These are phyloP conservation scores for Lipomyces spencermartinsiae DNA, from an alignment of 805 yeast species.

Conservation along the genomic window DNA sequence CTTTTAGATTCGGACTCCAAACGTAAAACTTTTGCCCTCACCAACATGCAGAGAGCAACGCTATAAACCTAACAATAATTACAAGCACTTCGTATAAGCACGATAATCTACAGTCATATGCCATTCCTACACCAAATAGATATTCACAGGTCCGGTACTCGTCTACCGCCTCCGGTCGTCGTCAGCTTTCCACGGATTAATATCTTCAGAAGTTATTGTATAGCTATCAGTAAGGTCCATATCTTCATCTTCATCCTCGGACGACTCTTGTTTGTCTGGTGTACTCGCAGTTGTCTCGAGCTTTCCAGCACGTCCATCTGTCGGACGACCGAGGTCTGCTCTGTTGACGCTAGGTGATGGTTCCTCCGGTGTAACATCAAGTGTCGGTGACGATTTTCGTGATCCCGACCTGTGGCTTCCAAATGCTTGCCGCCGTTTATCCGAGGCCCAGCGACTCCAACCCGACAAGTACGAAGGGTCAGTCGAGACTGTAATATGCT, in stretches of 20 bases:
- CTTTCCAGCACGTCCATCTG: neutral
- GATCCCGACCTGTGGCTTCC: constrained; percentile 7
- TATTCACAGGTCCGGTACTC: neutral
- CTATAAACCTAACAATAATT: neutral
- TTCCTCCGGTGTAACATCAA: neutral
- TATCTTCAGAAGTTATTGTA: constrained; percentile 16
- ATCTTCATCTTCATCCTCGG: constrained; percentile 33
- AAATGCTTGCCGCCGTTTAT: constrained; percentile 31
- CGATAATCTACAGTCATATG: neutral
- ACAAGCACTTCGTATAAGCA: neutral
- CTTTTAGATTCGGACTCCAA: neutral
- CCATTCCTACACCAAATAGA: neutral
- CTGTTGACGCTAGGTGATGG: neutral
- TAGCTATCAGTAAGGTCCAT: constrained; percentile 12
- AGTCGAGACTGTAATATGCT: constrained; percentile 20
- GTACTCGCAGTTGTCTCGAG: constrained; percentile 6
- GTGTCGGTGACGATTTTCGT: constrained; percentile 6
- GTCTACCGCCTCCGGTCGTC: neutral
- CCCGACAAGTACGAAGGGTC: constrained; percentile 24
- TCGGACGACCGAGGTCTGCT: neutral
- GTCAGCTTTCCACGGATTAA: constrained; percentile 31
- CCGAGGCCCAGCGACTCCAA: constrained; percentile 38
- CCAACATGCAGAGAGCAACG: neutral
- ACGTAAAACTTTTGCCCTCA: neutral
- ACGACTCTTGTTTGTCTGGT: constrained; percentile 10